Base-by-base conservation (phyloP, 2,329 filamentous ascomycete species). In the Beauveria sp. region DNA sequence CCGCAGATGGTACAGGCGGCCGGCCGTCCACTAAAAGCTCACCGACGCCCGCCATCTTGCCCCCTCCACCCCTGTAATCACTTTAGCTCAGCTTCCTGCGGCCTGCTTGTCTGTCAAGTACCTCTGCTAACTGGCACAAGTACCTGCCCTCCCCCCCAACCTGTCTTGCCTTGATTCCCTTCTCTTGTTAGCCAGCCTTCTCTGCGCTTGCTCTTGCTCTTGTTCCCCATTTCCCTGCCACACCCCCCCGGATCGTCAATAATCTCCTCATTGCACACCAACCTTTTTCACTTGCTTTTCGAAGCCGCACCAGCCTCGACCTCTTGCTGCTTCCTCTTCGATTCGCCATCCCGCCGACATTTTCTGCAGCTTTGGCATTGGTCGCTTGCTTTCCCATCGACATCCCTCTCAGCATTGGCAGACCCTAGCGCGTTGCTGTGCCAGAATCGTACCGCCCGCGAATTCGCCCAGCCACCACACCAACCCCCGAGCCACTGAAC, bases 211-310 rank as follows among this genome's bases (percentile, higher is more conserved):
- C 40, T n/a, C 22, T 55, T 45, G 28, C 20, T 31, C 12, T 14
- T 26, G 5, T 48, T n/a, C 50, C 42, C 18, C 49, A 49, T 54
- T 48, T 59, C 31, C 59, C 50, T 28, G n/a, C 40, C 50, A 57
- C 57, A 42, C 49, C 50, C 58, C 58, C 58, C 58, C 58, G 28
- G 58, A 54, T 54, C 49, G 50, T 48, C 43, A 55, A 49, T 28
- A 61, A 61, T 61, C 59, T 54, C 50, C 50, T 54, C 59, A 48
- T 31, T 54, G 51, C 42, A 55, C 50, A 48, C 40, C 50, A 46
- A n/a, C 40, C 42, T 34, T 46, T 60, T 34, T 46, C 54, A 52
- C 28, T 51, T 42, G 46, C 46, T 52, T 18, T 51, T 60, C 46
- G 22, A 42, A 52, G 20, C 24, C 5, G 24, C 43, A 18, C 20